phyloP scores from a whole-genome alignment of 768 basidiomycete genomes.

The Mrakia frigida region DNA sequence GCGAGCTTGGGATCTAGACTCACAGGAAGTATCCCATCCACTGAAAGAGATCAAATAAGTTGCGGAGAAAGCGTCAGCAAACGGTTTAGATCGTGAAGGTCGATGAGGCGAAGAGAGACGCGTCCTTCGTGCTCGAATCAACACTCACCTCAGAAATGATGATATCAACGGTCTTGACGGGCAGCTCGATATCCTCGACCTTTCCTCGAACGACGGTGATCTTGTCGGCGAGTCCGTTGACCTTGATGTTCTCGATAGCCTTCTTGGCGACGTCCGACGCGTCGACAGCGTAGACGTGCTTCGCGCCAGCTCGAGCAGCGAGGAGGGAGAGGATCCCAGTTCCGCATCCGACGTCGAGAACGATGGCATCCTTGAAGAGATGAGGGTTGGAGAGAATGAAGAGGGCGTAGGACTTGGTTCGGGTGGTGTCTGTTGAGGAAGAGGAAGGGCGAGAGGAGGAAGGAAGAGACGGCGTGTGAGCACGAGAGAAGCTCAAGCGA shows the following conservation, averaged over 20 bases:
- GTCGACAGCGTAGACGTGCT: slow-evolving; percentile 84
- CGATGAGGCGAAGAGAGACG: not conserved
- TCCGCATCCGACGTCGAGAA: slow-evolving; percentile 94
- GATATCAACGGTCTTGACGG: slow-evolving; percentile 79
- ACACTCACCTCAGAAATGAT: slow-evolving; percentile 69
- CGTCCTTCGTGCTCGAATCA: too few relatives aligned
- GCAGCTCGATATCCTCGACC: slow-evolving; percentile 77
- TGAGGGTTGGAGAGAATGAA: slow-evolving; percentile 79
- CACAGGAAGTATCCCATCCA: slow-evolving; percentile 27
- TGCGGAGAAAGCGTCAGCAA: not conserved
- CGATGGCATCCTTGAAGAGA: slow-evolving; percentile 75
- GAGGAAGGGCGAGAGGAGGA: not conserved
- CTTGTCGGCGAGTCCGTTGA: slow-evolving; percentile 62
- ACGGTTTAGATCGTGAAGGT: not conserved
- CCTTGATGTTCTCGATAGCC: slow-evolving; percentile 69
- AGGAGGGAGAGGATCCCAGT: slow-evolving; percentile 89
- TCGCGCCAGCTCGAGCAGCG: slow-evolving; percentile 82
- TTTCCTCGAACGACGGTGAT: slow-evolving; percentile 87
- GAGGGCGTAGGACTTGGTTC: slow-evolving; percentile 85
- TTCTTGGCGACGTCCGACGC: slow-evolving; percentile 77
- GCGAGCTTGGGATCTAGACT: not conserved
- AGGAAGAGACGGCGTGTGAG: too few relatives aligned
- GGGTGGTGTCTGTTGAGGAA: slow-evolving; percentile 61
- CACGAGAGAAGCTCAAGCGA: not conserved
- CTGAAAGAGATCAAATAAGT: not conserved